phyloP scores from a whole-genome alignment of 768 basidiomycete genomes.

The Kwoniella bestiolae region DNA sequence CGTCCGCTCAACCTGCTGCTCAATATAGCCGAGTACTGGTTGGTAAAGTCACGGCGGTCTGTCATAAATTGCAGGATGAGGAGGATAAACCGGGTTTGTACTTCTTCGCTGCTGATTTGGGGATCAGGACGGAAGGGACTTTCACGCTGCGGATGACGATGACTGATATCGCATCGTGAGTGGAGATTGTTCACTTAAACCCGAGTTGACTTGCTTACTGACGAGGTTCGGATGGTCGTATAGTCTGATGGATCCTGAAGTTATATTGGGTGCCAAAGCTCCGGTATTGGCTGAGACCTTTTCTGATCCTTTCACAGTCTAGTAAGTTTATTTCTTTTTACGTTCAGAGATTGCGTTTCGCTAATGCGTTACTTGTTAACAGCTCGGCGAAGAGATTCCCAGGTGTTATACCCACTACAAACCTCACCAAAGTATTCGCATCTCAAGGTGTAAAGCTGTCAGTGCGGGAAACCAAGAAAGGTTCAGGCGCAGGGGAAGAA shows the following conservation, averaged over 20 bases:
- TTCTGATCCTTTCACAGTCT: conserved; percentile 82
- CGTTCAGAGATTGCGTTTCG: background rate
- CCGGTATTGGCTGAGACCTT: conserved; percentile 82
- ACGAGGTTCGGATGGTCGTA: background rate
- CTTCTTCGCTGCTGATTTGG: conserved; percentile 93
- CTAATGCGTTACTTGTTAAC: background rate
- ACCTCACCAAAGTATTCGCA: conserved; percentile 46
- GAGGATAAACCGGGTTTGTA: conserved; percentile 85
- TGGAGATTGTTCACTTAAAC: conserved; percentile 32
- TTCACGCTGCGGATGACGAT: conserved; percentile 85
- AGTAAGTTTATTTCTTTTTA: conserved; percentile 40
- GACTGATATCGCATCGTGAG: conserved; percentile 90
- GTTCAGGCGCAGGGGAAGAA: conserved; percentile 13
- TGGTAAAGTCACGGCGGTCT: conserved; percentile 84
- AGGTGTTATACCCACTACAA: conserved; percentile 65
- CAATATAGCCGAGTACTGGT: conserved; percentile 84
- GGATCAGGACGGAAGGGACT: conserved; percentile 87
- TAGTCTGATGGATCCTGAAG: conserved; percentile 60
- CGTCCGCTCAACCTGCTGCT: conserved; percentile 19
- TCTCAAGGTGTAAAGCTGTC: conserved; percentile 46
- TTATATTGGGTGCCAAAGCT: conserved; percentile 37
- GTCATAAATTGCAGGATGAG: conserved; percentile 80
- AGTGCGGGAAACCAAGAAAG: conserved; percentile 16
- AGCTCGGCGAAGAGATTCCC: conserved; percentile 90
- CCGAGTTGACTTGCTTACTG: background rate